Evolutionary conservation across 164 flowering plant genomes (phyloP).

Genomic region (Tinospora cordifolia): DNA sequence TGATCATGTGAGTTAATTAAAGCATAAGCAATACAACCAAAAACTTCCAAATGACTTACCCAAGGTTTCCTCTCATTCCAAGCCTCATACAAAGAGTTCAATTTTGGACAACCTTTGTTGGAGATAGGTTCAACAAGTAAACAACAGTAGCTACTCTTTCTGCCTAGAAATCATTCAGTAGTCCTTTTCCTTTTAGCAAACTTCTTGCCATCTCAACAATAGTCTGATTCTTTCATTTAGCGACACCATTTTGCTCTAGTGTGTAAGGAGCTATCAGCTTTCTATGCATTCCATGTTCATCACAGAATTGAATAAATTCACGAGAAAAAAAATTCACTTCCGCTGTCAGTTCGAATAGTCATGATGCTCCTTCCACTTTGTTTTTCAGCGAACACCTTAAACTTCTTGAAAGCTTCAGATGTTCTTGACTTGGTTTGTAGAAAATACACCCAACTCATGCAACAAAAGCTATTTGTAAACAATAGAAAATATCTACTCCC

Average conservation of each 20-base stretch:
- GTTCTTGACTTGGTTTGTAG: not conserved
- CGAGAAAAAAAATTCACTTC: not conserved
- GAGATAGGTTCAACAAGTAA: not conserved
- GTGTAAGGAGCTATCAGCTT: not conserved
- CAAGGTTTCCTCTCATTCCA: no score
- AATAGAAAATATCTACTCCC: no score
- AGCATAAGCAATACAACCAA: slow-evolving; percentile 7
- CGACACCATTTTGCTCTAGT: not conserved
- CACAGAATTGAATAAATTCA: not conserved
- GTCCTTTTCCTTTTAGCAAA: not conserved
- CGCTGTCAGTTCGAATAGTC: not conserved
- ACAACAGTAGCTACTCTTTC: not conserved
- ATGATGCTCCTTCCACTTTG: not conserved
- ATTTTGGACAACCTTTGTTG: no score
- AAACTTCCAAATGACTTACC: not conserved
- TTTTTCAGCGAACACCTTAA: not conserved
- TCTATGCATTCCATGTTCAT: not conserved
- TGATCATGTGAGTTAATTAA: not conserved
- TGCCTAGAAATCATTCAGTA: slow-evolving; percentile 2
- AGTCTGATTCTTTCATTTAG: not conserved
- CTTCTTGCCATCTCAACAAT: slow-evolving; percentile 8
- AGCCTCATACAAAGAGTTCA: no score
- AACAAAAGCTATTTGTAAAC: not conserved
- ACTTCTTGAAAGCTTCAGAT: slow-evolving; percentile 2
- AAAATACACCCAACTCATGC: slow-evolving; percentile 3